Percentiles rank a stretch among this genome's conserved stretches.
phyloP scores from a whole-genome alignment of 1,284 basidiomycete species.

The Mycosarcoma maydis region DNA sequence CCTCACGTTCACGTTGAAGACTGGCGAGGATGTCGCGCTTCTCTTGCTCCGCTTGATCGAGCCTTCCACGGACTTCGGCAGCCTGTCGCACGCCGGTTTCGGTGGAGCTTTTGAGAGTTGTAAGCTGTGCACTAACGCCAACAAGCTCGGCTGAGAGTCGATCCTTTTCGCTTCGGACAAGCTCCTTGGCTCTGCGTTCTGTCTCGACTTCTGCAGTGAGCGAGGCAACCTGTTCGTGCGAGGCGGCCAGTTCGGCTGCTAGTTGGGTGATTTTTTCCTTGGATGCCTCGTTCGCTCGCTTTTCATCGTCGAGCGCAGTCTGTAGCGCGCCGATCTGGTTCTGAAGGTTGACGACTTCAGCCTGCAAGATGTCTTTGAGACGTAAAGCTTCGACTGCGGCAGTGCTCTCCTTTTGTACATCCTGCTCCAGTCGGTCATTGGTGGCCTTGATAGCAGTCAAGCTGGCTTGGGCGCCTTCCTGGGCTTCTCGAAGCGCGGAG shows the following conservation, averaged over 20 bases:
- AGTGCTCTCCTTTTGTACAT: conserved; percentile 16
- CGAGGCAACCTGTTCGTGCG: conserved; percentile 26
- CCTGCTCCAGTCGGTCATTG: conserved; percentile 24
- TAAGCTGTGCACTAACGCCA: conserved; percentile 43
- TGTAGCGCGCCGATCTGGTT: conserved; percentile 33
- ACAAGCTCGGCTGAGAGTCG: conserved; percentile 45
- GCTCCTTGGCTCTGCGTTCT: conserved; percentile 47
- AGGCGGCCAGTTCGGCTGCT: conserved; percentile 35
- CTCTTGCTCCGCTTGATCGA: conserved; percentile 59
- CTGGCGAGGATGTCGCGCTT: conserved; percentile 62
- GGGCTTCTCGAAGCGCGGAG: conserved; percentile 5
- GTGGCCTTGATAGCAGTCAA: conserved; percentile 3
- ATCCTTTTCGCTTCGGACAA: conserved; percentile 34
- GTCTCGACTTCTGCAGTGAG: conserved; percentile 36
- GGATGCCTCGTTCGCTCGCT: conserved; percentile 34
- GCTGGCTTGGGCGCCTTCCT: conserved; percentile 4
- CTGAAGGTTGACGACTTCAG: conserved; percentile 33
- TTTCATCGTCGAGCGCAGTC: conserved; percentile 39
- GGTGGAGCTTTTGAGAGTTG: conserved; percentile 37
- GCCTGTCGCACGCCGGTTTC: conserved; percentile 47
- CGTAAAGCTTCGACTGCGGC: conserved; percentile 13
- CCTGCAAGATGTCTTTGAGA: conserved; percentile 38
- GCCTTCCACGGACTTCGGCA: conserved; percentile 39
- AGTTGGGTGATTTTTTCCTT: conserved; percentile 22
- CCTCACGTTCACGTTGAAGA: conserved; percentile 60